phyloP scores from a whole-genome alignment of 2,329 filamentous ascomycete genomes.

The Cordyceps pruinosa region DNA sequence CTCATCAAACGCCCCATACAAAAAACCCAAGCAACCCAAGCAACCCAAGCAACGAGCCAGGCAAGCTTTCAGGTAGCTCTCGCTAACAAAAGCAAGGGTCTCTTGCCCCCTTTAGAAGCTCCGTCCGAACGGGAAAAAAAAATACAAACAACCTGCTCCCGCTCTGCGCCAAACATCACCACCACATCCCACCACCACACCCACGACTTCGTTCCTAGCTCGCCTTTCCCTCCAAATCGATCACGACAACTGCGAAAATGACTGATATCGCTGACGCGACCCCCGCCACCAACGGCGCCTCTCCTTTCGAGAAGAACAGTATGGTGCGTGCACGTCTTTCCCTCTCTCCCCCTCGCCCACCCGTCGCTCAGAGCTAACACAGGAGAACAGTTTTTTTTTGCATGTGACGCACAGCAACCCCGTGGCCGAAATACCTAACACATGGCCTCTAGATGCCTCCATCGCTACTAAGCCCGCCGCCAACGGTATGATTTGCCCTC shows the following conservation, averaged over 20 bases:
- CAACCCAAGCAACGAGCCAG: too few species aligned
- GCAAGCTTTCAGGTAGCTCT: slow-evolving; percentile 6
- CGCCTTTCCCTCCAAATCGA: background rate
- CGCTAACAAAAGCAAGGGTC: slow-evolving; percentile 10
- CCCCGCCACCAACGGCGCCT: slow-evolving; percentile 38
- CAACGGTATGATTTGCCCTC: slow-evolving; percentile 28
- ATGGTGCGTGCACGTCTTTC: slow-evolving; percentile 35
- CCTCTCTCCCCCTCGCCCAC: background rate
- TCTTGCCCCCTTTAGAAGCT: slow-evolving; percentile 11
- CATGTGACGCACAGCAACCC: slow-evolving; percentile 13
- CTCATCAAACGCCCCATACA: background rate
- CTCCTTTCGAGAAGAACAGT: slow-evolving; percentile 44
- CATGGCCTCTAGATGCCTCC: slow-evolving; percentile 10
- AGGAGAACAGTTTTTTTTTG: slow-evolving; percentile 10
- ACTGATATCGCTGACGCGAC: slow-evolving; percentile 34
- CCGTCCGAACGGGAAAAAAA: too few species aligned
- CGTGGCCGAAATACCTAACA: slow-evolving; percentile 11
- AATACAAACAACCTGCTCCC: background rate
- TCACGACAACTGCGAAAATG: slow-evolving; percentile 25
- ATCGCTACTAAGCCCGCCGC: background rate
- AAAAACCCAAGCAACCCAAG: too few species aligned
- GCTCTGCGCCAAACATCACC: slow-evolving; percentile 8
- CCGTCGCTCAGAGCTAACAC: slow-evolving; percentile 9
- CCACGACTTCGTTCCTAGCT: background rate
- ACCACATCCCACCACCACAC: background rate